phyloP scores from a whole-genome alignment of 805 yeast genomes.

The Yarrowia yakushimensis region DNA sequence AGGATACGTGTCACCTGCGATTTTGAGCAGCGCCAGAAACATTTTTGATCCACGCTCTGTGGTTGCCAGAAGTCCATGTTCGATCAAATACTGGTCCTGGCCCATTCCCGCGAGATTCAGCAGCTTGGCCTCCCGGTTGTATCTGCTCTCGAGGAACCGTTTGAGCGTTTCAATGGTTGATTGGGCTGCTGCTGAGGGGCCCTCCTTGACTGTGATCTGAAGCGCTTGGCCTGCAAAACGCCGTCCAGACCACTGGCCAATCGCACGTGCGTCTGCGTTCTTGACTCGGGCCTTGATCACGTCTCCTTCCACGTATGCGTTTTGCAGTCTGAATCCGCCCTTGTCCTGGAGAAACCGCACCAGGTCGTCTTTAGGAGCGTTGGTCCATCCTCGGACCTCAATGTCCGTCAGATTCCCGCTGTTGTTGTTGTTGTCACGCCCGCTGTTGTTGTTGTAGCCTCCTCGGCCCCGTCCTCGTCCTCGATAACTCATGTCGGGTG shows the following conservation, averaged over 20 bases:
- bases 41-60: constrained; percentile 68
- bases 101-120: constrained; percentile 65
- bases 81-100: constrained; percentile 56
- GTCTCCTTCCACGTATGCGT: constrained; percentile 54
- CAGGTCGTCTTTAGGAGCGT: constrained; percentile 67
- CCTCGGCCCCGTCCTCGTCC: constrained; percentile 27
- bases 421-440: constrained; percentile 30
- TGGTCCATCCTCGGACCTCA: constrained; percentile 77
- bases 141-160: constrained; percentile 60
- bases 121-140: constrained; percentile 59
- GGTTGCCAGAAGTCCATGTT: constrained; percentile 62
- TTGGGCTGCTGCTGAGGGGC: constrained; percentile 25
- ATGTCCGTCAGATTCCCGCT: constrained; percentile 39
- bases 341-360: constrained; percentile 67
- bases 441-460: constrained; percentile 31
- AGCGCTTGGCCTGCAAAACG: constrained; percentile 73
- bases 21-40: constrained; percentile 83
- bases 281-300: constrained; percentile 59
- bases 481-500: constrained; percentile 26
- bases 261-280: constrained; percentile 53
- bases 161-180: constrained; percentile 60
- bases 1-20: constrained; percentile 56
- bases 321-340: constrained; percentile 51
- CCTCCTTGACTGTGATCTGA: constrained; percentile 44
- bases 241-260: constrained; percentile 67